Evolutionary conservation across 2,329 filamentous ascomycete genomes (phyloP).

Genomic region (Beauveria caledonica): DNA sequence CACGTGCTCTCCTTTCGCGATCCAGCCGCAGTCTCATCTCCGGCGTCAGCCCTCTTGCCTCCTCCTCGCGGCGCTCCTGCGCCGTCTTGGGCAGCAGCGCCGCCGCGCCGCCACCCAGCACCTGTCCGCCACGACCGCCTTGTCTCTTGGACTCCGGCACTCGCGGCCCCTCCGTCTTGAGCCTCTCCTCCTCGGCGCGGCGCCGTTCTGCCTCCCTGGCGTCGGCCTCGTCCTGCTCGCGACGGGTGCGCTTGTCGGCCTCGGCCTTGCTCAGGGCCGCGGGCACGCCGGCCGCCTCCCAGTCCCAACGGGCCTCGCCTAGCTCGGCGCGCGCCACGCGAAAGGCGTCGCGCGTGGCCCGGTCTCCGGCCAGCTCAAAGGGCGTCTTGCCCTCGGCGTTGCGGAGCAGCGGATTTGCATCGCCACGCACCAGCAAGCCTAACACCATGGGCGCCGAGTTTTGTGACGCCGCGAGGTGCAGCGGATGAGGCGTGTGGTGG

Average conservation of each 20-base stretch:
- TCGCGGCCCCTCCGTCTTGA: slow-evolving; percentile 58
- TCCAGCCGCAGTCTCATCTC: slow-evolving; percentile 82
- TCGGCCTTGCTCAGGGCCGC: slow-evolving; percentile 61
- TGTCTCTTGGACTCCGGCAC: slow-evolving; percentile 40
- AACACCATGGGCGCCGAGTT: slow-evolving; percentile 71
- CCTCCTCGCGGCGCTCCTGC: slow-evolving; percentile 74
- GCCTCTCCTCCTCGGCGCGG: slow-evolving; percentile 63
- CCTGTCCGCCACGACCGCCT: slow-evolving; percentile 34
- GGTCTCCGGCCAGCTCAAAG: slow-evolving; percentile 82
- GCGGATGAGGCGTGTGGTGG: slow-evolving; percentile 70
- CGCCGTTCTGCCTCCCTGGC: slow-evolving; percentile 63
- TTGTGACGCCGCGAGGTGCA: slow-evolving; percentile 75
- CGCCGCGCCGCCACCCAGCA: slow-evolving; percentile 29
- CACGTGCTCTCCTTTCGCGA: slow-evolving; percentile 79
- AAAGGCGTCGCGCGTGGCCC: slow-evolving; percentile 82
- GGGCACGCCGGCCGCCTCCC: slow-evolving; percentile 69
- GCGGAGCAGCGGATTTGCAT: slow-evolving; percentile 61
- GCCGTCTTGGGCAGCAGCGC: slow-evolving; percentile 55
- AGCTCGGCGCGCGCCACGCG: slow-evolving; percentile 77
- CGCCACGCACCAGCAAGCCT: slow-evolving; percentile 66
- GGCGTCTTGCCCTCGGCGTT: slow-evolving; percentile 75
- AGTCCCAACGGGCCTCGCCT: slow-evolving; percentile 69
- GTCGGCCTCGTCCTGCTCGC: slow-evolving; percentile 62
- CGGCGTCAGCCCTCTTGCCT: slow-evolving; percentile 73
- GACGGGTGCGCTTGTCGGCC: slow-evolving; percentile 58